A percentile compares a stretch with the other conserved stretches of the same genome.
These are phyloP conservation scores for Hordeum vulgare DNA, from an alignment of 176 grass and related monocot species.

Conservation along the genomic window MorexV3_pseudomolecules_assembly NC_058523.1:529214487-529214986, in stretches of 20 bases:
- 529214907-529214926: too few species aligned
- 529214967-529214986: too few species aligned
- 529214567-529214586: slow-evolving; percentile 72
- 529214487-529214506: too few species aligned
- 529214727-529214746: slow-evolving; percentile 83
- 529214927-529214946: too few species aligned
- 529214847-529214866: too few species aligned
- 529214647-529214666: background rate
- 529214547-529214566: slow-evolving; percentile 69
- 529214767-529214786: slow-evolving; percentile 20
- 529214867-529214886: too few species aligned
- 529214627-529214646: slow-evolving; percentile 30
- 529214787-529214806: background rate
- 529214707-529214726: slow-evolving; percentile 94
- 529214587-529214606: slow-evolving; percentile 78
- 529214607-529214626: slow-evolving; percentile 78
- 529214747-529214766: slow-evolving; percentile 46
- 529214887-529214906: too few species aligned
- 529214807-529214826: background rate
- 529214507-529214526: too few species aligned
- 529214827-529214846: too few species aligned
- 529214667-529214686: slow-evolving; percentile 1
- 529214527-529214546: too few species aligned
- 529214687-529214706: slow-evolving; percentile 59
- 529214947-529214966: too few species aligned